Conservation (phyloP, 2,329 filamentous ascomycete species). For the Alternaria ethzedia region DNA sequence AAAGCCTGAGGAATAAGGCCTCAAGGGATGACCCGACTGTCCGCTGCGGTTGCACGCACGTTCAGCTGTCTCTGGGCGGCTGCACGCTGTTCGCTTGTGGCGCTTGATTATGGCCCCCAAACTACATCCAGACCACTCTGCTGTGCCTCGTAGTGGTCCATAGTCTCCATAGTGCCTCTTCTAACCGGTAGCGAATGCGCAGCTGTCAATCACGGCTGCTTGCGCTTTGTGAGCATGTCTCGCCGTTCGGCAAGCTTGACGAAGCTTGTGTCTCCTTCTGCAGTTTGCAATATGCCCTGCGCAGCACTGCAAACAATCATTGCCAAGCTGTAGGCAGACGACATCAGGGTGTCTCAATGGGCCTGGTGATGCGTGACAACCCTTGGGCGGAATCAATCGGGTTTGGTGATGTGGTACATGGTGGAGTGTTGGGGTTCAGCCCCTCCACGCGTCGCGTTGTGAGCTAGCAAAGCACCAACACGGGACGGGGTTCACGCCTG, state of each 20-base stretch:
- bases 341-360: neutral
- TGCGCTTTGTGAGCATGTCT: slow-evolving; percentile 6
- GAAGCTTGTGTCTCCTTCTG: neutral
- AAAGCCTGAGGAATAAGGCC: slow-evolving; percentile 6
- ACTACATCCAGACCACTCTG: slow-evolving; percentile 1
- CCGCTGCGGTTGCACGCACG: slow-evolving; percentile 2
- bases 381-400: slow-evolving; percentile 1
- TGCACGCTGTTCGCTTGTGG: slow-evolving; percentile 17
- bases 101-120: slow-evolving; percentile 11
- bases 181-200: neutral
- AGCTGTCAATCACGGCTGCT: neutral
- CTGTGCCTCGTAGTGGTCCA: neutral
- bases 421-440: slow-evolving; percentile 1
- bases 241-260: neutral
- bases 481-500: neutral
- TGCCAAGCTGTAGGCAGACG: slow-evolving; percentile 1
- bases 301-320: neutral
- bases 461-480: neutral
- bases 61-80: slow-evolving; percentile 16
- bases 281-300: neutral
- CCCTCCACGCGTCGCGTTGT: neutral
- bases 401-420: slow-evolving; percentile 3
- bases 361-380: neutral
- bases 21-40: neutral
- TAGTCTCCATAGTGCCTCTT: neutral